These are phyloP conservation scores for Pigoraptor vietnamica DNA, from an alignment of 78 protist species.

Conservation along the genomic window DNA sequence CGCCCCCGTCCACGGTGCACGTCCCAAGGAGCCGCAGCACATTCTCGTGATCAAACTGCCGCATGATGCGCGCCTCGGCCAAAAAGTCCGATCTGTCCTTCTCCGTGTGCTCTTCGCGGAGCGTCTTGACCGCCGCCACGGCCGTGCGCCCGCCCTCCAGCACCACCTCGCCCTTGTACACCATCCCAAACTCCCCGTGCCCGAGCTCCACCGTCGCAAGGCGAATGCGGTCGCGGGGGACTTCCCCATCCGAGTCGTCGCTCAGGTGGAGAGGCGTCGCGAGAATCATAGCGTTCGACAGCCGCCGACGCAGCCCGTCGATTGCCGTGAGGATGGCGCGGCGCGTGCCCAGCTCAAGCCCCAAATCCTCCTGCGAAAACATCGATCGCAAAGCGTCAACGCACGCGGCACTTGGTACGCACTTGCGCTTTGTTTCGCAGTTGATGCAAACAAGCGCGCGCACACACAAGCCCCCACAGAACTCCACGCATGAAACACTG, in stretches of 20 bases:
- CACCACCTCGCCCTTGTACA: neutral
- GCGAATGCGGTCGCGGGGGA: neutral
- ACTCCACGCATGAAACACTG: no score
- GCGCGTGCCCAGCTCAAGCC: neutral
- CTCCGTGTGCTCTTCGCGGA: neutral
- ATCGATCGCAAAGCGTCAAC: no score
- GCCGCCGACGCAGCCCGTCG: neutral
- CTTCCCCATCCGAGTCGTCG: neutral
- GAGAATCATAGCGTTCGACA: neutral
- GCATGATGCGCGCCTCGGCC: neutral
- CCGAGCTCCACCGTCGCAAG: neutral
- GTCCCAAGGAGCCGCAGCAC: neutral
- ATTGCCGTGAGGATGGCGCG: neutral
- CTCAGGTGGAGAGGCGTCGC: neutral
- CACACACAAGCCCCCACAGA: neutral
- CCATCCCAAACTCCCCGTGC: neutral
- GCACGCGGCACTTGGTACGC: no score
- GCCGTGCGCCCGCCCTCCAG: neutral
- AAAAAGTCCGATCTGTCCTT: neutral
- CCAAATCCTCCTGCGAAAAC: neutral
- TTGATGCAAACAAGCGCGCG: neutral
- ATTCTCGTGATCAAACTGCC: neutral
- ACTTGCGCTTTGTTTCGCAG: no score
- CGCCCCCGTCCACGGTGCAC: neutral
- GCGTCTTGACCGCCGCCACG: neutral